These are phyloP conservation scores for Immersiporthe knoxdaviesiana DNA, from an alignment of 2,329 filamentous ascomycete genomes.

Conservation along the genomic window DNA sequence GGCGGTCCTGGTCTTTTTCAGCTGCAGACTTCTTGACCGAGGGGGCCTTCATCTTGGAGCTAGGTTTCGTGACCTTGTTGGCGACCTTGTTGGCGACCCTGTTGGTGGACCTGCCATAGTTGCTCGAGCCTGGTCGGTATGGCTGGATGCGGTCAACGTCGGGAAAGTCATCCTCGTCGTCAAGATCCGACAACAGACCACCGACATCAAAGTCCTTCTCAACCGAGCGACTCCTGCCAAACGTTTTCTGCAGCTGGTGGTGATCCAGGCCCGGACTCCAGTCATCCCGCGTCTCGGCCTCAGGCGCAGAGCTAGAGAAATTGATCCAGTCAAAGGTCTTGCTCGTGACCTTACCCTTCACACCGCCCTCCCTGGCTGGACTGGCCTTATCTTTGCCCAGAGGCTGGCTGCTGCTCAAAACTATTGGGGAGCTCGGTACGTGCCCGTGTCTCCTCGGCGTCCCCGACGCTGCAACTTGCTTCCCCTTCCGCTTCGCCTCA, in stretches of 20 bases:
- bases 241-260: neutral
- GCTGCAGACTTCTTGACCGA: conserved; percentile 31
- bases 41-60: conserved; percentile 21
- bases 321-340: conserved; percentile 48
- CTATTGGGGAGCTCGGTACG: conserved; percentile 31
- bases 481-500: conserved; percentile 26
- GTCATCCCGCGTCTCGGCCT: conserved; percentile 34
- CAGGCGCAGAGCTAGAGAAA: conserved; percentile 58
- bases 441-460: conserved; percentile 8
- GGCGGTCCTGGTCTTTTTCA: conserved; percentile 36
- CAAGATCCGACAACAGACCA: conserved; percentile 36
- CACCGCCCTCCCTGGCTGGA: conserved; percentile 31
- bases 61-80: conserved; percentile 15
- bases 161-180: conserved; percentile 47
- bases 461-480: conserved; percentile 1
- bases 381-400: conserved; percentile 22
- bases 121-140: conserved; percentile 30
- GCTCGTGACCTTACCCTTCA: neutral
- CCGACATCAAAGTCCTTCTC: conserved; percentile 43
- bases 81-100: neutral
- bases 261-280: conserved; percentile 11
- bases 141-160: conserved; percentile 45
- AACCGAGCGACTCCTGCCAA: conserved; percentile 30
- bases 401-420: conserved; percentile 35
- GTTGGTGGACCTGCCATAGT: conserved; percentile 1